Conservation (phyloP, 1,284 basidiomycete species). For the Meira nashicola region DNA sequence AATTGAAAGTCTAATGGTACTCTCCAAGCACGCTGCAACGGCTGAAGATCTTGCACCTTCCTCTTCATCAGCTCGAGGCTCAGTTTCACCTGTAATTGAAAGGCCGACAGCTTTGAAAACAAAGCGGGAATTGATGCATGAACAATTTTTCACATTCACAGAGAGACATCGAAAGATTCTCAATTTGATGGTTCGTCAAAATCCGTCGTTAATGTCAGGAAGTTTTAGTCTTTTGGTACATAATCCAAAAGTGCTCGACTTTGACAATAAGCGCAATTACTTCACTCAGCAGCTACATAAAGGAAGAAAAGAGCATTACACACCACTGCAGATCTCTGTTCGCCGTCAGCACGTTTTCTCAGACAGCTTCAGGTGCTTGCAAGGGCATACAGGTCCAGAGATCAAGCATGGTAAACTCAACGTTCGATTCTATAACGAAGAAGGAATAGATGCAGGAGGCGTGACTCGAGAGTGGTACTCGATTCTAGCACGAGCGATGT, state of each 20-base stretch:
- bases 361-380: constrained; percentile 89
- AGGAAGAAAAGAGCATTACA: constrained; percentile 69
- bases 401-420: constrained; percentile 97
- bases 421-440: constrained; percentile 93
- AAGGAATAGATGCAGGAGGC: constrained; percentile 96
- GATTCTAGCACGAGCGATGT: constrained; percentile 95
- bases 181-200: constrained; percentile 95
- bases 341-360: constrained; percentile 91
- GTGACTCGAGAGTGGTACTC: constrained; percentile 99
- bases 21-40: constrained; percentile 75
- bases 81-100: constrained; percentile 19
- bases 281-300: constrained; percentile 94
- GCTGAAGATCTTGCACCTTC: constrained; percentile 21
- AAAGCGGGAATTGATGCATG: constrained; percentile 58
- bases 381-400: constrained; percentile 85
- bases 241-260: constrained; percentile 94
- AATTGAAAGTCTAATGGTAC: constrained; percentile 73
- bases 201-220: constrained; percentile 94
- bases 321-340: constrained; percentile 83
- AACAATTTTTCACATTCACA: constrained; percentile 88
- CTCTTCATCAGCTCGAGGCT: constrained; percentile 22
- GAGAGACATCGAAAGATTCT: constrained; percentile 89
- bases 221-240: constrained; percentile 93
- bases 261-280: constrained; percentile 99
- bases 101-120: constrained; percentile 17